phyloP scores from a whole-genome alignment of 164 flowering plant genomes.

The Amborella trichopoda region DNA sequence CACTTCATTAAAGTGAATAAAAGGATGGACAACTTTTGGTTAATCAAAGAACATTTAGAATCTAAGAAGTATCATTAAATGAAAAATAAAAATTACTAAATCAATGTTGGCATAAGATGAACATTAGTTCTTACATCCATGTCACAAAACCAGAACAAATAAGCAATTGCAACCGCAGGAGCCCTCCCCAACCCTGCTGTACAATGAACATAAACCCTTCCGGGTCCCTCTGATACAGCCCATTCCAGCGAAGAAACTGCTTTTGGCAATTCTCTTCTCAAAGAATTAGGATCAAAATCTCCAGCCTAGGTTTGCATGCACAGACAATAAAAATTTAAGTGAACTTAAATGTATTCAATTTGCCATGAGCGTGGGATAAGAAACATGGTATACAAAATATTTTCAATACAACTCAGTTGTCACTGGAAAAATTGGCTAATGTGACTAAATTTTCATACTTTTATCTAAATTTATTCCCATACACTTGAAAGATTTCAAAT shows the following conservation, averaged over 20 bases:
- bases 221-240: constrained; percentile 83
- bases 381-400: too few species aligned
- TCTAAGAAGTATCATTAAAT: too few species aligned
- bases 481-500: too few species aligned
- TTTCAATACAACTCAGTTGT: too few species aligned
- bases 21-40: too few species aligned
- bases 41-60: too few species aligned
- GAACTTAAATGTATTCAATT: constrained; percentile 3
- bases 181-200: constrained; percentile 96
- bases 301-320: constrained; percentile 37
- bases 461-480: too few species aligned
- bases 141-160: constrained; percentile 80
- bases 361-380: background rate
- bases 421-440: too few species aligned
- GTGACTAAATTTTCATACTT: too few species aligned
- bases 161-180: constrained; percentile 87
- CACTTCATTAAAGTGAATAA: too few species aligned
- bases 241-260: constrained; percentile 86
- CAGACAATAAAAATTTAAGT: background rate
- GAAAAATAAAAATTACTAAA: too few species aligned
- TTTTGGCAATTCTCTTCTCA: constrained; percentile 62
- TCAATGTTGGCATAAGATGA: too few species aligned
- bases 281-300: constrained; percentile 88
- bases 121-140: constrained; percentile 54
- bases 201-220: constrained; percentile 77